These are phyloP conservation scores for Kurtzmaniella cleridarum DNA, from an alignment of 805 yeast genomes.

Conservation along the genomic window DNA sequence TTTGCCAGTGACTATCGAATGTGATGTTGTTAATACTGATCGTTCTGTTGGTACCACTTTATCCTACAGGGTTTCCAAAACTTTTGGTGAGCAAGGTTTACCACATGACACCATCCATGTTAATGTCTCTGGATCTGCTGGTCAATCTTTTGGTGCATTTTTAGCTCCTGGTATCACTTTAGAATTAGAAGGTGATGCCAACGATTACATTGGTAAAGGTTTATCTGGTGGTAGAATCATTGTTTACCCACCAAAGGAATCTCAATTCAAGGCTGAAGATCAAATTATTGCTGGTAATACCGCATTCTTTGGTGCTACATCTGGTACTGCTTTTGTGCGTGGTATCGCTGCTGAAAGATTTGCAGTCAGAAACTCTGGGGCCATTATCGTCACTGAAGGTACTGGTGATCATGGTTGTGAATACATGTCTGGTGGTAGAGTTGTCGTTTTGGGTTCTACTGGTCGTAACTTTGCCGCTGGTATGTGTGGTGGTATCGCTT, in stretches of 20 bases:
- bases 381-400: constrained; percentile 93
- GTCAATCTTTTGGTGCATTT: constrained; percentile 98
- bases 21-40: constrained; percentile 91
- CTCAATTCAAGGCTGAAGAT: constrained; percentile 88
- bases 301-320: constrained; percentile 95
- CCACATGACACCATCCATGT: constrained; percentile 97
- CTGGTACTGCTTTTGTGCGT: constrained; percentile 88
- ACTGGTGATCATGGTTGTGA: constrained; percentile 99
- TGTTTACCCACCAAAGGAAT: constrained; percentile 83
- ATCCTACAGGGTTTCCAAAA: constrained; percentile 89
- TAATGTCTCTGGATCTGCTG: constrained; percentile 87
- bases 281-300: constrained; percentile 96
- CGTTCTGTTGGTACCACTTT: constrained; percentile 94
- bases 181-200: constrained; percentile 95
- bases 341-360: constrained; percentile 99
- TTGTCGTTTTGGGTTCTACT: constrained; percentile 84
- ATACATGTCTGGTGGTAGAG: constrained; percentile 99
- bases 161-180: constrained; percentile 93
- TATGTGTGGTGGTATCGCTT: constrained; percentile 99
- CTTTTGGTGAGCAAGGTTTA: constrained; percentile 86
- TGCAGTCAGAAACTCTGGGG: constrained; percentile 98
- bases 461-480: constrained; percentile 96
- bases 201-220: constrained; percentile 97
- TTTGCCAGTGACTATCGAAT: constrained; percentile 91
- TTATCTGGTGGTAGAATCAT: constrained; percentile 91